Conservation (phyloP, 2,329 filamentous ascomycete species). For the Aspergillus ochraceoroseus region DNA sequence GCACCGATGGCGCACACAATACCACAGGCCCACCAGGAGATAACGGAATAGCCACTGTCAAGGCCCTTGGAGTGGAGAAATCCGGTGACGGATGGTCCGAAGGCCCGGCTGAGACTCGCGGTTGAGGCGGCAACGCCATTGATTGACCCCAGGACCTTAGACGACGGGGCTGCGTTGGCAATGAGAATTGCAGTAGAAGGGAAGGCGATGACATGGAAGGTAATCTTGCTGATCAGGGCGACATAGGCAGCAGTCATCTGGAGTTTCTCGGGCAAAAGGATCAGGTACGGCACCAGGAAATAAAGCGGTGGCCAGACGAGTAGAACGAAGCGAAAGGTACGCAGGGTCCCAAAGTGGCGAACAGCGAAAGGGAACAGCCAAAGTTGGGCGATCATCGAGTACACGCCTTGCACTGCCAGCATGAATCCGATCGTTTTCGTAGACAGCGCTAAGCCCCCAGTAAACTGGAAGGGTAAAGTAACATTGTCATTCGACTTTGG, state of each 20-base stretch:
- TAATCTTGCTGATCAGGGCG: slow-evolving; percentile 85
- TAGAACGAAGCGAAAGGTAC: slow-evolving; percentile 75
- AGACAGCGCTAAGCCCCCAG: slow-evolving; percentile 75
- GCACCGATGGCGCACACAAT: slow-evolving; percentile 70
- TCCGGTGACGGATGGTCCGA: slow-evolving; percentile 84
- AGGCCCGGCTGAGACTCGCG: slow-evolving; percentile 79
- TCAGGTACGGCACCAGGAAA: slow-evolving; percentile 79
- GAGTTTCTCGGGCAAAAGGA: slow-evolving; percentile 68
- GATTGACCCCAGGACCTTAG: slow-evolving; percentile 79
- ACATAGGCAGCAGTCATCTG: slow-evolving; percentile 71
- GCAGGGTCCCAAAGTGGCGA: slow-evolving; percentile 68
- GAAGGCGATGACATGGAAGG: slow-evolving; percentile 84
- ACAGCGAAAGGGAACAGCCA: slow-evolving; percentile 77
- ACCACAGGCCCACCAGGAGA: slow-evolving; percentile 90
- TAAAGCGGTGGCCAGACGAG: slow-evolving; percentile 84
- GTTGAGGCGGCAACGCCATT: slow-evolving; percentile 90
- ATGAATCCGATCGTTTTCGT: slow-evolving; percentile 83
- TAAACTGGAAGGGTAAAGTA: slow-evolving; percentile 78
- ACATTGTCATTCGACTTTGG: slow-evolving; percentile 48
- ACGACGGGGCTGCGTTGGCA: slow-evolving; percentile 79
- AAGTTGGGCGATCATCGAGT: slow-evolving; percentile 82
- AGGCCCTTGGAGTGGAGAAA: slow-evolving; percentile 77
- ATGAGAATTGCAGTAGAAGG: slow-evolving; percentile 85
- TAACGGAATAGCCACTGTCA: slow-evolving; percentile 72
- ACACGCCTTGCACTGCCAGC: slow-evolving; percentile 79